Evolutionary conservation across 2,329 filamentous ascomycete genomes (phyloP).

Genomic region (Biscogniauxia marginata): DNA sequence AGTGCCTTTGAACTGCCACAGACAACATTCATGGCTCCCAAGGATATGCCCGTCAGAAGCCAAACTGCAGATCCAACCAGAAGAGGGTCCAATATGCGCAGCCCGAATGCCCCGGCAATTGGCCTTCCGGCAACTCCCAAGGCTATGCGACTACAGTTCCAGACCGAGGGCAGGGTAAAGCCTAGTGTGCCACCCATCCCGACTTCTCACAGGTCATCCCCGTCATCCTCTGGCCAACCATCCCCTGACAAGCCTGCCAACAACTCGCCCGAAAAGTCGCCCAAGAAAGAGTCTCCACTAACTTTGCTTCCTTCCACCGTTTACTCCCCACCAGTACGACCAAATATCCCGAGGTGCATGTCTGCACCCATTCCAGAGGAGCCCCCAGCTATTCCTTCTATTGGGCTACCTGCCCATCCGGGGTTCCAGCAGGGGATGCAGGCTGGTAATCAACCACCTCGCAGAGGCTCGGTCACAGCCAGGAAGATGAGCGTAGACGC

Average conservation of each 20-base stretch:
- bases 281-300: slow-evolving; percentile 32
- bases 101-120: slow-evolving; percentile 52
- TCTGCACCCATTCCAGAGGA: slow-evolving; percentile 57
- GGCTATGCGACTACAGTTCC: slow-evolving; percentile 81
- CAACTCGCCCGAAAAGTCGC: slow-evolving; percentile 30
- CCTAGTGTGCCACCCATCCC: slow-evolving; percentile 59
- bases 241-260: slow-evolving; percentile 33
- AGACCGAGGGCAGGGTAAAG: slow-evolving; percentile 49
- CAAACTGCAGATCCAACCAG: slow-evolving; percentile 62
- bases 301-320: slow-evolving; percentile 59
- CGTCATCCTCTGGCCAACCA: slow-evolving; percentile 37
- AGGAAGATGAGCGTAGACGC: slow-evolving; percentile 39
- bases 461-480: slow-evolving; percentile 29
- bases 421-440: slow-evolving; percentile 37
- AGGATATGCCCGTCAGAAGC: slow-evolving; percentile 55
- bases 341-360: slow-evolving; percentile 57
- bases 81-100: slow-evolving; percentile 49
- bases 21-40: slow-evolving; percentile 39
- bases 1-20: slow-evolving; percentile 43
- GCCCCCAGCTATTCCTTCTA: slow-evolving; percentile 34
- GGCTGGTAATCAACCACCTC: slow-evolving; percentile 24
- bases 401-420: slow-evolving; percentile 39
- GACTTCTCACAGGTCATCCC: slow-evolving; percentile 44
- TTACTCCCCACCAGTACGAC: slow-evolving; percentile 54
- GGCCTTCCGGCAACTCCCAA: slow-evolving; percentile 89